These are phyloP conservation scores for Prunus persica DNA, from an alignment of 306 rosid species.

Conservation along the genomic window Prunus_persica_NCBIv2 NC_034015.1:21301001-21301500, in stretches of 20 bases:
- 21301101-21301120: not conserved
- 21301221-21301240: not conserved
- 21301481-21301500: not conserved
- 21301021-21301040: not conserved
- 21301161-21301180: not conserved
- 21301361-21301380: not conserved
- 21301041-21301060: not conserved
- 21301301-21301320: not conserved
- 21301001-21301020: not conserved
- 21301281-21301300: not conserved
- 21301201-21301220: not conserved
- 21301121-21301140: not conserved
- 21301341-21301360: not conserved
- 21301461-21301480: not conserved
- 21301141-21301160: not conserved
- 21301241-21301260: not conserved
- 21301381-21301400: not conserved
- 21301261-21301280: not conserved
- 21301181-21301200: not conserved
- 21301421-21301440: not conserved
- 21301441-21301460: not conserved
- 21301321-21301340: not conserved
- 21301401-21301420: not conserved
- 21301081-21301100: conserved; percentile 10
- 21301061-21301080: not conserved